Evolutionary conservation across 768 basidiomycete genomes (phyloP).

Genomic region (Leccinum variicolor): DNA sequence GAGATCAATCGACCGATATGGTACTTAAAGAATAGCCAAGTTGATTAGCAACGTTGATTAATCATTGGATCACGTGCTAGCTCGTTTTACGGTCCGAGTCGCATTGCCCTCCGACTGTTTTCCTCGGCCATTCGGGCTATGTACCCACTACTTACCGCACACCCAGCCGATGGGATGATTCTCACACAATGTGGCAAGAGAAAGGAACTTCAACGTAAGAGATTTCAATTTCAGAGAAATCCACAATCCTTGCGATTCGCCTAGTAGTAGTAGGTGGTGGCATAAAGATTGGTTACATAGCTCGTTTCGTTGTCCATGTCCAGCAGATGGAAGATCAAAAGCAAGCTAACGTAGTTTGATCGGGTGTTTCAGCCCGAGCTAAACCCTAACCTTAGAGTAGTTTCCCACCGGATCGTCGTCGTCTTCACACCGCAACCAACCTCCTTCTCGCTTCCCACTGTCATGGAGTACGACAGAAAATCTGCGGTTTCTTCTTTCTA

Average conservation of each 20-base stretch:
- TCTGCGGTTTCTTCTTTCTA: conserved; percentile 82
- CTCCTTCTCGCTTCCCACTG: not conserved
- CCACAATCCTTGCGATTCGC: too few relatives aligned
- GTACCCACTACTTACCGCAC: too few relatives aligned
- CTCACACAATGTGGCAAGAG: not conserved
- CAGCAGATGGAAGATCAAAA: too few relatives aligned
- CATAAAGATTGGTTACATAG: too few relatives aligned
- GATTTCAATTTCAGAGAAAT: not conserved
- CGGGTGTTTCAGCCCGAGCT: conserved; percentile 1
- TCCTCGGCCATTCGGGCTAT: not conserved
- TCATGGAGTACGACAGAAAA: conserved; percentile 76
- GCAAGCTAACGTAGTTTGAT: not conserved
- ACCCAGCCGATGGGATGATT: not conserved
- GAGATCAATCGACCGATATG: not conserved
- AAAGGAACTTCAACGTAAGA: not conserved
- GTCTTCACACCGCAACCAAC: not conserved
- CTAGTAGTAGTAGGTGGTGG: too few relatives aligned
- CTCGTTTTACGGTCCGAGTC: not conserved
- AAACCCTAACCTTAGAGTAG: conserved; percentile 27
- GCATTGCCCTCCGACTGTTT: not conserved
- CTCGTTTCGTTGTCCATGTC: too few relatives aligned
- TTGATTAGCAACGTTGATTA: not conserved
- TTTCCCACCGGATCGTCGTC: conserved; percentile 9
- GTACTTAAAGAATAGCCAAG: not conserved
- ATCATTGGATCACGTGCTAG: not conserved